Percentiles rank a stretch among this genome's conserved stretches.
These are phyloP conservation scores for Pharnaceum exiguum DNA, from an alignment of 148 eudicot species.

Conservation along the genomic window DNA sequence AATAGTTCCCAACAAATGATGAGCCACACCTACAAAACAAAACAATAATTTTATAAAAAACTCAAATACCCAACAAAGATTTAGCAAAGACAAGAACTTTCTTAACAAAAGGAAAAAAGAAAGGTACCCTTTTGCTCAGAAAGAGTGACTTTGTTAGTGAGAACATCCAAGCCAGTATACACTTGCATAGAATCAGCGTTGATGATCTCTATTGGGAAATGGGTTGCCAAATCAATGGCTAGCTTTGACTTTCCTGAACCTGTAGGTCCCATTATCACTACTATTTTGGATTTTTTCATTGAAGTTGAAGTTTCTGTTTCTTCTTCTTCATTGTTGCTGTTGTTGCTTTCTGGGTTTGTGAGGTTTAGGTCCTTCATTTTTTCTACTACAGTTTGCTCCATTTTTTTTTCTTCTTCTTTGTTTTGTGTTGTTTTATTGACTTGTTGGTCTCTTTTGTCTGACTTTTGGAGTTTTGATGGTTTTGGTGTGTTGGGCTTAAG, in stretches of 20 bases:
- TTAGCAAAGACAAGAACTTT: not conserved
- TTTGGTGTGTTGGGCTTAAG: no score
- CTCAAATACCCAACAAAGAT: not conserved
- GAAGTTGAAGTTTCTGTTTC: not conserved
- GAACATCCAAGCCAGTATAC: constrained; percentile 76
- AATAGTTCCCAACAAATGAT: constrained; percentile 80
- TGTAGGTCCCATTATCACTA: constrained; percentile 87
- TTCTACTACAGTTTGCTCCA: constrained; percentile 16
- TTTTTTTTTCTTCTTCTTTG: not conserved
- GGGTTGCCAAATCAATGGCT: constrained; percentile 70
- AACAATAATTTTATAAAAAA: constrained; percentile 3
- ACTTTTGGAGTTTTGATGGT: no score
- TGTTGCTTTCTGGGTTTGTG: no score
- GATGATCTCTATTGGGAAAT: constrained; percentile 76
- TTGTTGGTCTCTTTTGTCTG: no score
- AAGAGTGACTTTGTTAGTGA: constrained; percentile 82
- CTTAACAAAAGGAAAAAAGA: constrained; percentile 3
- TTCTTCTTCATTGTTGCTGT: constrained; percentile 31
- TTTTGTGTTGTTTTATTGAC: no score
- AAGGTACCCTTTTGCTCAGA: constrained; percentile 65
- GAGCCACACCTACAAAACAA: constrained; percentile 68
- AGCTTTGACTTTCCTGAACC: constrained; percentile 83
- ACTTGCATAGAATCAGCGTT: constrained; percentile 98
- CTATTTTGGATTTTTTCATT: constrained; percentile 41
- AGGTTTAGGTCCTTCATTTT: not conserved